Conservation (phyloP, 2,329 filamentous ascomycete species). For the Pseudogymnoascus sp. region DNA sequence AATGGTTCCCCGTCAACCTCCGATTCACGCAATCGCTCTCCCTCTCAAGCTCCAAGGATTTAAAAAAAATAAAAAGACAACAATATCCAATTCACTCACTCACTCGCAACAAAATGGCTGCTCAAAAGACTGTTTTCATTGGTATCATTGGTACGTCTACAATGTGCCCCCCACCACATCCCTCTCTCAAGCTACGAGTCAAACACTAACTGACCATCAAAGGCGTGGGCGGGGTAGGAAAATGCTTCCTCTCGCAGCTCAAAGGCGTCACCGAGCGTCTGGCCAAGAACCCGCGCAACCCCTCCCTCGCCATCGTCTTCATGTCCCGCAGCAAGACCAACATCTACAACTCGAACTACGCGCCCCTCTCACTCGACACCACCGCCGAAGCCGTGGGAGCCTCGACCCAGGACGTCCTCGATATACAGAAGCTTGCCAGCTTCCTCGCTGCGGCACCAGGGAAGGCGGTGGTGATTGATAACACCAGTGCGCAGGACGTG, state of each 20-base stretch:
- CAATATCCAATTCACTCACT: not conserved
- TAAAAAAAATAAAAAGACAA: not conserved
- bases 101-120: constrained; percentile 20
- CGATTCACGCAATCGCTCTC: constrained; percentile 3
- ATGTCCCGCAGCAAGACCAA: constrained; percentile 80
- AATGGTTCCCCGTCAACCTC: constrained; percentile 1
- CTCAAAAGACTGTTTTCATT: constrained; percentile 33
- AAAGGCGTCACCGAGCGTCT: constrained; percentile 56
- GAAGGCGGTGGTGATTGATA: constrained; percentile 82
- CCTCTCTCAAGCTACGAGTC: constrained; percentile 16
- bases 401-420: constrained; percentile 56
- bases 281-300: constrained; percentile 36
- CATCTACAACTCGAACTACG: constrained; percentile 66
- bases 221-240: constrained; percentile 91
- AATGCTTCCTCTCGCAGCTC: constrained; percentile 81
- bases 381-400: constrained; percentile 54
- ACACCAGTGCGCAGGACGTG: constrained; percentile 84
- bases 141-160: constrained; percentile 36
- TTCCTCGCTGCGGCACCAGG: constrained; percentile 72
- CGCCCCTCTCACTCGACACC: constrained; percentile 53
- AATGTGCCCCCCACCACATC: not conserved
- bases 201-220: constrained; percentile 14
- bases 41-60: not conserved
- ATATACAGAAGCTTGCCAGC: constrained; percentile 61
- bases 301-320: constrained; percentile 67